Base-by-base conservation (phyloP, 345 rosid genomes). In the Citrus cavaleriei region DNA sequence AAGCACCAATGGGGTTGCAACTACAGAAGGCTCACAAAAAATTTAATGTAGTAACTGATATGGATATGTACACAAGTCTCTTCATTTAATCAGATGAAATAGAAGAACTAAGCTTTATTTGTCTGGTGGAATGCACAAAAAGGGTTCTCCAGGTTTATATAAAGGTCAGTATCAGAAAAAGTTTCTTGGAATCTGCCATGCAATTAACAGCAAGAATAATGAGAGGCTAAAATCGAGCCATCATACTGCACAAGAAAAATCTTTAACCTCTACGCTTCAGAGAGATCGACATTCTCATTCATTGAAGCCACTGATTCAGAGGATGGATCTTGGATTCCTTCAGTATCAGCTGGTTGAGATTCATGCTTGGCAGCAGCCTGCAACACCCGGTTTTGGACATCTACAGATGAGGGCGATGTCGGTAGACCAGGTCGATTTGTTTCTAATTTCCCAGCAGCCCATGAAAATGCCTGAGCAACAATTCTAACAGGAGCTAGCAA, bases 291-390 rank as follows among this genome's bases (percentile, higher is more conserved):
- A 9, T 74, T 82, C 65, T 92, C 89, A 4, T 59, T 81, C 40
- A 79, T 22, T 4, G 84, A 79, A 6, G 85, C 73, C 38, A 69
- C 58, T 0, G 84, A 55, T 71, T 90, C 89, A 4, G 88, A 28
- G 1, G 93, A 81, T 63, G 84, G 81, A 75, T 86, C 83, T 68
- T 73, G 86, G 25, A 13, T 71, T 71, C 84, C 91, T 35, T 84
- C 87, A 14, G 83, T 73, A 24, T 88, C 95, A 14, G 97, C 90
- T 2, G 98, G 97, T 72, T 95, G 90, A 80, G 99, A 93, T 87
- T 92, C 97, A 70, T 83, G 98, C 84, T 91, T 93, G 10, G 97
- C 98, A 24, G 98, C 98, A 67, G 99, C 99, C 79, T 92, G 85
- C 81, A 93, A 84, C 72, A 93, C 99, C 46, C 98, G 87, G 83